phyloP scores from a whole-genome alignment of 2,329 filamentous ascomycete species.

The Leptographium radiaticola region DNA sequence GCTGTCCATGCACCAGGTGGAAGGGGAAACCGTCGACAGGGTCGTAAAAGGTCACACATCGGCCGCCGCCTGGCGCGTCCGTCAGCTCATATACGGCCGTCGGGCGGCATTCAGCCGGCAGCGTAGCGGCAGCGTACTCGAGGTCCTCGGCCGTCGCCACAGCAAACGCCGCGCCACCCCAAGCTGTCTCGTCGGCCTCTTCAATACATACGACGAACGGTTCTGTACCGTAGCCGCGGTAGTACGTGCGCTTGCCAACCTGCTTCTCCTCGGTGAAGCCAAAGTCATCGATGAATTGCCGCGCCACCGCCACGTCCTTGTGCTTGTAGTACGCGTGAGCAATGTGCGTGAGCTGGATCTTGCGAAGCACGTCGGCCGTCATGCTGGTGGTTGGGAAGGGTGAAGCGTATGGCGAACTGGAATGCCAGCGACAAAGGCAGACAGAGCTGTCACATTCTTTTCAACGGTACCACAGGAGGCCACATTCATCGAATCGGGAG shows the following conservation, averaged over 20 bases:
- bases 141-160: constrained; percentile 45
- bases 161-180: constrained; percentile 43
- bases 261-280: constrained; percentile 28
- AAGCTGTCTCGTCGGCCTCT: constrained; percentile 32
- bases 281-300: constrained; percentile 33
- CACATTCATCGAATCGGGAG: too few species aligned
- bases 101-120: constrained; percentile 34
- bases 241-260: constrained; percentile 36
- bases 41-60: constrained; percentile 37
- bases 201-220: constrained; percentile 45
- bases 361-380: constrained; percentile 14
- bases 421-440: not conserved
- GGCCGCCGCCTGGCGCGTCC: constrained; percentile 41
- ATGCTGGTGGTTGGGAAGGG: constrained; percentile 4
- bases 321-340: constrained; percentile 37
- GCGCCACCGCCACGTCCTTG: constrained; percentile 26
- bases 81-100: constrained; percentile 32
- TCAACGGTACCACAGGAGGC: too few species aligned
- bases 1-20: constrained; percentile 44
- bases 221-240: constrained; percentile 46
- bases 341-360: constrained; percentile 25
- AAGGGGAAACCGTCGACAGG: constrained; percentile 43
- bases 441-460: too few species aligned
- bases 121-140: constrained; percentile 29
- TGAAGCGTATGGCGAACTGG: not conserved